Evolutionary conservation across 208 protist genomes (phyloP).

Genomic region (Plasmodiophora brassicae): DNA sequence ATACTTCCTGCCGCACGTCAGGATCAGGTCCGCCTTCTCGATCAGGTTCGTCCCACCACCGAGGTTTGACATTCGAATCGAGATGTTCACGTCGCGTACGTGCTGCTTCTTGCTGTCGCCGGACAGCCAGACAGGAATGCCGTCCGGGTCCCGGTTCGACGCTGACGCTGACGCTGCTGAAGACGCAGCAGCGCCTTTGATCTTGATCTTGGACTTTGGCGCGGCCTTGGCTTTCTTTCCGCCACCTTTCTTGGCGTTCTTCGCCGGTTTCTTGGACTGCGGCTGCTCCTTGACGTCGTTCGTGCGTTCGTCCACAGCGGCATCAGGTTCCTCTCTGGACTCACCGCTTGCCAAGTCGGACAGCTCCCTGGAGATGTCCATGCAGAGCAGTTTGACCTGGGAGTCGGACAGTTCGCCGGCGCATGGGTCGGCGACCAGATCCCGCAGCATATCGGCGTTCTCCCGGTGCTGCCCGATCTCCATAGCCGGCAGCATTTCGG

Average conservation of each 20-base stretch:
- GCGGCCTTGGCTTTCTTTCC: neutral
- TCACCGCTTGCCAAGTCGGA: neutral
- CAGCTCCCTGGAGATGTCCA: slow-evolving; percentile 28
- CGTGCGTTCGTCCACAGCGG: neutral
- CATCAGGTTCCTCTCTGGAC: neutral
- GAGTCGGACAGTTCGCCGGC: neutral
- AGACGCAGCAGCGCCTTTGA: neutral
- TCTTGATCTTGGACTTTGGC: slow-evolving; percentile 14
- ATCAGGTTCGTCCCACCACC: slow-evolving; percentile 26
- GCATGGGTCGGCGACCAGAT: neutral
- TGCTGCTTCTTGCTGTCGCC: neutral
- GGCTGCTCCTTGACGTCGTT: neutral
- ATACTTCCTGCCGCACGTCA: neutral
- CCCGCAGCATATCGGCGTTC: neutral
- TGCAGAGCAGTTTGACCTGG: neutral
- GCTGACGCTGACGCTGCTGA: neutral
- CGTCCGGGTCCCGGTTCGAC: neutral
- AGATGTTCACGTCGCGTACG: slow-evolving; percentile 5
- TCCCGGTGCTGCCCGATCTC: neutral
- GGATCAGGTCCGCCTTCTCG: neutral
- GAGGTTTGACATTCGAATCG: slow-evolving; percentile 14
- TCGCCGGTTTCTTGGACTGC: neutral
- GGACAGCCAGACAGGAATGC: neutral
- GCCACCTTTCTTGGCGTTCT: slow-evolving; percentile 23
- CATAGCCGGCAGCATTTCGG: neutral